A percentile compares a stretch with the other conserved stretches of the same genome.
These are phyloP conservation scores for Nectriaceae sp. DNA, from an alignment of 2,329 filamentous ascomycete genomes.

Conservation along the genomic window DNA sequence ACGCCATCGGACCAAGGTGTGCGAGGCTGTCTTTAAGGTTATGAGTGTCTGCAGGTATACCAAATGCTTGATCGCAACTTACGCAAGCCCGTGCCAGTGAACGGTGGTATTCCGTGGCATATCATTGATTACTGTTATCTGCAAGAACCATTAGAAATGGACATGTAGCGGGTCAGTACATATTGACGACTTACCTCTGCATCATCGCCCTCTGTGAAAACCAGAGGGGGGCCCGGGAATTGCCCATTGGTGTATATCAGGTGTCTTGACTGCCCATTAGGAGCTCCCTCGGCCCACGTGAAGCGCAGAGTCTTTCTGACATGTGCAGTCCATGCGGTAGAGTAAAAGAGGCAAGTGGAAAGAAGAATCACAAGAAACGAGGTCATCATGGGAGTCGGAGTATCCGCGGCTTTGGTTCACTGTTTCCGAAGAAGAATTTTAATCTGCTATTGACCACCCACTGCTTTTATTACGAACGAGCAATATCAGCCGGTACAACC, in stretches of 20 bases:
- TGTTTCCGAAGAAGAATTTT: too few species aligned
- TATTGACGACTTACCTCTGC: constrained; percentile 11
- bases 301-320: not conserved
- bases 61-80: not conserved
- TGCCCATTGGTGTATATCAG: constrained; percentile 59
- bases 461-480: too few species aligned
- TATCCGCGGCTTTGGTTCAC: too few species aligned
- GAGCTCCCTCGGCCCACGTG: constrained; percentile 41
- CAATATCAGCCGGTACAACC: too few species aligned
- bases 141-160: constrained; percentile 6
- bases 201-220: constrained; percentile 52
- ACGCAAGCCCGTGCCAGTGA: constrained; percentile 47
- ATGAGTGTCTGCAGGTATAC: not conserved
- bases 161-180: not conserved
- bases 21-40: constrained; percentile 49
- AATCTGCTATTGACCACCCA: too few species aligned
- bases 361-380: too few species aligned
- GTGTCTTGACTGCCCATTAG: constrained; percentile 45
- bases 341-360: too few species aligned
- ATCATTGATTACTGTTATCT: constrained; percentile 43
- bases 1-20: constrained; percentile 64
- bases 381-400: too few species aligned
- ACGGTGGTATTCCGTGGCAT: constrained; percentile 51
- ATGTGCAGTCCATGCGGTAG: too few species aligned
- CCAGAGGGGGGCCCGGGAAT: constrained; percentile 62